These are phyloP conservation scores for Neonectria sp. DNA, from an alignment of 2,329 filamentous ascomycete genomes.

Conservation along the genomic window DNA sequence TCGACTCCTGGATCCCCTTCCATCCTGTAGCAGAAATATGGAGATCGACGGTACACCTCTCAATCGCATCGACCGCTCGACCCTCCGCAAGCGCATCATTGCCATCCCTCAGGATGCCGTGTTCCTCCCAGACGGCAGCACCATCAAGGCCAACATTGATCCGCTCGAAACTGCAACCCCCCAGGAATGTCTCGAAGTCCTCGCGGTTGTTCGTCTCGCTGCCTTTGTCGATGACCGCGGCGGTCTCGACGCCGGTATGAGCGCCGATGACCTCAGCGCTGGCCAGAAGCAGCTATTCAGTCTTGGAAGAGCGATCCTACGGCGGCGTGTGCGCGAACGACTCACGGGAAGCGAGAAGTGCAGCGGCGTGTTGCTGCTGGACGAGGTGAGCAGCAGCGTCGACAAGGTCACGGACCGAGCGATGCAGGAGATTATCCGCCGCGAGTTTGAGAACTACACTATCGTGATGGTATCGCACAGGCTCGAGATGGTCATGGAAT, in stretches of 20 bases:
- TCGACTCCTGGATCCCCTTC: slow-evolving; percentile 58
- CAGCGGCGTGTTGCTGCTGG: slow-evolving; percentile 55
- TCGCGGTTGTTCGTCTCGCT: slow-evolving; percentile 55
- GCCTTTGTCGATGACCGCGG: slow-evolving; percentile 51
- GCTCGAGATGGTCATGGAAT: slow-evolving; percentile 66
- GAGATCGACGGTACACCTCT: slow-evolving; percentile 61
- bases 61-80: slow-evolving; percentile 55
- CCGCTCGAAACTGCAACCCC: slow-evolving; percentile 51
- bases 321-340: slow-evolving; percentile 46
- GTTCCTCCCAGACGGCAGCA: slow-evolving; percentile 63
- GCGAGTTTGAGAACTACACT: slow-evolving; percentile 63
- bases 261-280: slow-evolving; percentile 65
- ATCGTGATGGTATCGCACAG: slow-evolving; percentile 66
- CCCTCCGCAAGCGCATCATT: slow-evolving; percentile 64
- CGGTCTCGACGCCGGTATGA: slow-evolving; percentile 56
- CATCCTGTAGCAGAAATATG: slow-evolving; percentile 48
- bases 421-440: slow-evolving; percentile 59
- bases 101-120: slow-evolving; percentile 69
- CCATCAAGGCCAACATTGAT: slow-evolving; percentile 61
- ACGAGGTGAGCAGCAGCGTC: slow-evolving; percentile 61
- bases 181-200: slow-evolving; percentile 52
- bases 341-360: slow-evolving; percentile 30
- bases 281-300: slow-evolving; percentile 77
- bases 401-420: slow-evolving; percentile 58
- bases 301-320: slow-evolving; percentile 71